These are phyloP conservation scores for Bertia moriformis DNA, from an alignment of 2,329 filamentous ascomycete genomes.

Conservation along the genomic window DNA sequence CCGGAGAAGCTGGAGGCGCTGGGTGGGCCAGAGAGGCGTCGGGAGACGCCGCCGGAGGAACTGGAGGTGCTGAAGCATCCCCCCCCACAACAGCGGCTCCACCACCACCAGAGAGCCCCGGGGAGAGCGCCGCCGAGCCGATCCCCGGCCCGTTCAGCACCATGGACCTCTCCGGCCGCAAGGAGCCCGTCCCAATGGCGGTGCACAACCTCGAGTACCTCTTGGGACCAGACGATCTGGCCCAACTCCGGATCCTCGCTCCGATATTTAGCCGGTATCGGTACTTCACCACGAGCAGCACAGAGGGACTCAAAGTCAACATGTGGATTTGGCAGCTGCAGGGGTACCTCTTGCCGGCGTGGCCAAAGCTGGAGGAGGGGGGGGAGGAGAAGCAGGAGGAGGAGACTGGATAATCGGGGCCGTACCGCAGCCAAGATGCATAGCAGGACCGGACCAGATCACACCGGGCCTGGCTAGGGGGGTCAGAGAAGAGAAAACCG, in stretches of 20 bases:
- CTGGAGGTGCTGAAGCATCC: no score
- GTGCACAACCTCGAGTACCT: conserved; percentile 37
- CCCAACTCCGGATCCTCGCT: conserved; percentile 19
- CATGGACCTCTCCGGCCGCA: conserved; percentile 20
- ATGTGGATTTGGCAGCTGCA: conserved; percentile 41
- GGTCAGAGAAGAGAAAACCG: no score
- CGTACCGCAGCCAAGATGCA: no score
- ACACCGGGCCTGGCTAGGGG: no score
- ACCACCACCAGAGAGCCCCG: conserved; percentile 2
- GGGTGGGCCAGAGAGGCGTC: background rate
- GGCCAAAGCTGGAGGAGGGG: background rate
- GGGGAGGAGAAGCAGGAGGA: background rate
- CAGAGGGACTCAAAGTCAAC: conserved; percentile 27
- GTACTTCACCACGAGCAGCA: conserved; percentile 26
- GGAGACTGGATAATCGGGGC: no score
- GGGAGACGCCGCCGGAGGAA: background rate
- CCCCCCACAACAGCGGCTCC: conserved; percentile 7
- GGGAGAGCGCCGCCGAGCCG: no score
- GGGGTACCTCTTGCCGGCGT: conserved; percentile 13
- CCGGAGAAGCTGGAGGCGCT: no score
- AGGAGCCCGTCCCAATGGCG: conserved; percentile 19
- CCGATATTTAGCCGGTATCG: conserved; percentile 18
- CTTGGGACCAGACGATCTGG: conserved; percentile 29
- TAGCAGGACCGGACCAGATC: no score
- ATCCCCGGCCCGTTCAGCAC: conserved; percentile 27